Conservation (phyloP, 805 yeast genomes). For the Scheffersomyces ergatensis region DNA sequence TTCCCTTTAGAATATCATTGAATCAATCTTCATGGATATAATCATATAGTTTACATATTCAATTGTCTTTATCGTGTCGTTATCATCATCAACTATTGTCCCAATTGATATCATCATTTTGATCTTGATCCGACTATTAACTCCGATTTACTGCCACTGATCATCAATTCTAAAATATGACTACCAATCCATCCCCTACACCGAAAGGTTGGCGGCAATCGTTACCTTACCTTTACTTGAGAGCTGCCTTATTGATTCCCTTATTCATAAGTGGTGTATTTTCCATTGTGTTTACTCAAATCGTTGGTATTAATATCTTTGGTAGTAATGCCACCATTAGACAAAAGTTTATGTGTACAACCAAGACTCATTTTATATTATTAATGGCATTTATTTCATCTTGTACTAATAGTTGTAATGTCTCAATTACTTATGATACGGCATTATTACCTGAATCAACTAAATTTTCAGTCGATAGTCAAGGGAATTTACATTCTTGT, state of each 20-base stretch:
- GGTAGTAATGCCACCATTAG: slow-evolving; percentile 25
- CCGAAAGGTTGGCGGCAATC: neutral
- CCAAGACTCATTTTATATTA: slow-evolving; percentile 59
- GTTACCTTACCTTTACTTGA: slow-evolving; percentile 16
- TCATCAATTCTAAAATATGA: neutral
- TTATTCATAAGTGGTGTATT: slow-evolving; percentile 26
- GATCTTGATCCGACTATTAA: too few relatives aligned
- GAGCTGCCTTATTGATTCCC: slow-evolving; percentile 19
- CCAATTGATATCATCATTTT: too few relatives aligned
- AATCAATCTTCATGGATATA: too few relatives aligned
- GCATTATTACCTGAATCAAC: slow-evolving; percentile 15
- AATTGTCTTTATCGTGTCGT: too few relatives aligned
- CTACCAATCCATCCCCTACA: neutral
- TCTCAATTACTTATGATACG: slow-evolving; percentile 50
- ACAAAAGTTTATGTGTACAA: slow-evolving; percentile 45
- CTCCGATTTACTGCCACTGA: too few relatives aligned
- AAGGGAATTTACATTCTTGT: slow-evolving; percentile 17
- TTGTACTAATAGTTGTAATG: slow-evolving; percentile 49
- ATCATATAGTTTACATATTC: too few relatives aligned
- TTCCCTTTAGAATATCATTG: too few relatives aligned
- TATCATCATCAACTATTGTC: too few relatives aligned
- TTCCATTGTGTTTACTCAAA: slow-evolving; percentile 48
- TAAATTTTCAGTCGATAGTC: slow-evolving; percentile 26
- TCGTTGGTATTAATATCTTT: slow-evolving; percentile 31
- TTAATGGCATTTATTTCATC: slow-evolving; percentile 51